Conservation (phyloP, 805 yeast genomes). For the Myxozyma melibiosi region DNA sequence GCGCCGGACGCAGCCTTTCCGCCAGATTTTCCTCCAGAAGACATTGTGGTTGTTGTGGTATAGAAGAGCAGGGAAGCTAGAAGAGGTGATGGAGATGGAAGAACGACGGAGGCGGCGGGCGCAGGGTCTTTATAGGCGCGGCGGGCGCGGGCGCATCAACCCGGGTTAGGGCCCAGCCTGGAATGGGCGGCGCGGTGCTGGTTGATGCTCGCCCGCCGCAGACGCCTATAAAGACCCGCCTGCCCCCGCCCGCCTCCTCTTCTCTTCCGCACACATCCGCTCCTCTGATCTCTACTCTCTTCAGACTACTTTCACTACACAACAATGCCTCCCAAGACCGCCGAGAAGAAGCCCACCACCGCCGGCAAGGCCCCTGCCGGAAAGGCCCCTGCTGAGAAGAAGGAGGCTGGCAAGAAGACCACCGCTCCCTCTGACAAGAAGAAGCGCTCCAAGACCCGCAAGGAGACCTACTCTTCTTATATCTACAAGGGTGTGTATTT, state of each 20-base stretch:
- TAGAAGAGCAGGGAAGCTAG: not conserved
- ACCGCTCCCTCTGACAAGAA: conserved; percentile 74
- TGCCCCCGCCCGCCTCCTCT: conserved; percentile 22
- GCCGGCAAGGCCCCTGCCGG: conserved; percentile 70
- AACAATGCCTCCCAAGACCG: conserved; percentile 51
- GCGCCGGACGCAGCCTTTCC: conserved; percentile 88
- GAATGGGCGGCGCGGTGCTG: conserved; percentile 2
- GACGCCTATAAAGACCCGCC: conserved; percentile 25
- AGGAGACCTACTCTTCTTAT: conserved; percentile 97
- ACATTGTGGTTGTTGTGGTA: conserved; percentile 40
- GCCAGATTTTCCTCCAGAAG: conserved; percentile 67
- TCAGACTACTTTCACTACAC: not conserved
- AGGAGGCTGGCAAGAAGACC: conserved; percentile 86
- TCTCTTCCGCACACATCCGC: not conserved
- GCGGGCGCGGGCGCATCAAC: conserved; percentile 19
- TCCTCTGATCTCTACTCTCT: not conserved
- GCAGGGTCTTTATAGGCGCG: conserved; percentile 27
- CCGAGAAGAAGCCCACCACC: conserved; percentile 61
- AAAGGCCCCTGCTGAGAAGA: conserved; percentile 96
- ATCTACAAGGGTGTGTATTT: conserved; percentile 68
- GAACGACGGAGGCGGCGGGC: conserved; percentile 19
- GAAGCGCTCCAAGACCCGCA: conserved; percentile 94
- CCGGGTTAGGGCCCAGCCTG: conserved; percentile 4
- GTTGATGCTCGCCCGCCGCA: conserved; percentile 25
- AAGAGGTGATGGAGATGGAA: not conserved